Conservation (phyloP, 2,329 filamentous ascomycete genomes). For the Amphichorda felina region DNA sequence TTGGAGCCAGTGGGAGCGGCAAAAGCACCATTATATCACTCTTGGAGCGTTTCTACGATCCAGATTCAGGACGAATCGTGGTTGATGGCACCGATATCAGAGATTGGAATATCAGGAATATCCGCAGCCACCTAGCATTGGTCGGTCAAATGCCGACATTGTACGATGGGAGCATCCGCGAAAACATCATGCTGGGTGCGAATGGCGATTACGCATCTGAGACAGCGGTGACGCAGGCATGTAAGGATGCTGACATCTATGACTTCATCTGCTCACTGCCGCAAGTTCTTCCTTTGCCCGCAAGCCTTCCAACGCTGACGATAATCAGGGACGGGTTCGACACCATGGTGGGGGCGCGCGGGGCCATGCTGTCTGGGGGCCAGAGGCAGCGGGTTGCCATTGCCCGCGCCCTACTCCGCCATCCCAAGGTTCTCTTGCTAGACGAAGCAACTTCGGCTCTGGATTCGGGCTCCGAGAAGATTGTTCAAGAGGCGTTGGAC, state of each 20-base stretch:
- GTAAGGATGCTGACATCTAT: slow-evolving; percentile 85
- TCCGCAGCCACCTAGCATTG: slow-evolving; percentile 72
- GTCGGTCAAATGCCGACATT: slow-evolving; percentile 92
- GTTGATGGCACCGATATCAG: slow-evolving; percentile 78
- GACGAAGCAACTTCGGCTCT: slow-evolving; percentile 5
- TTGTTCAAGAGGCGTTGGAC: slow-evolving; percentile 79
- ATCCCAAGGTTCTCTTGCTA: slow-evolving; percentile 66
- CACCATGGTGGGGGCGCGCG: slow-evolving; percentile 80
- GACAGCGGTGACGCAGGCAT: slow-evolving; percentile 62
- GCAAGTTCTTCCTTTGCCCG: no score
- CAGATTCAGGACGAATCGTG: slow-evolving; percentile 65
- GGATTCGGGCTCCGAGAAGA: slow-evolving; percentile 58
- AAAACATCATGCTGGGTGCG: slow-evolving; percentile 79
- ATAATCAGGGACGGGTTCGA: slow-evolving; percentile 83
- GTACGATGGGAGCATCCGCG: slow-evolving; percentile 82
- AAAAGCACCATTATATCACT: slow-evolving; percentile 91
- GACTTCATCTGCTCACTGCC: slow-evolving; percentile 81
- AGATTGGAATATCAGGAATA: slow-evolving; percentile 71
- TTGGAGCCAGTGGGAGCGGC: slow-evolving; percentile 88
- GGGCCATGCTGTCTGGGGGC: slow-evolving; percentile 72
- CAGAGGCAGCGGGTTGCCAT: slow-evolving; percentile 95
- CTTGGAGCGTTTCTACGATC: slow-evolving; percentile 90
- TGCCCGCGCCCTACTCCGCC: slow-evolving; percentile 77
- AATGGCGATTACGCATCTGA: slow-evolving; percentile 40
- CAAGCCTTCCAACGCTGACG: no score